Conservation (phyloP, 192 early-diverging fungal species). For the Neocallimastix lanati region DNA sequence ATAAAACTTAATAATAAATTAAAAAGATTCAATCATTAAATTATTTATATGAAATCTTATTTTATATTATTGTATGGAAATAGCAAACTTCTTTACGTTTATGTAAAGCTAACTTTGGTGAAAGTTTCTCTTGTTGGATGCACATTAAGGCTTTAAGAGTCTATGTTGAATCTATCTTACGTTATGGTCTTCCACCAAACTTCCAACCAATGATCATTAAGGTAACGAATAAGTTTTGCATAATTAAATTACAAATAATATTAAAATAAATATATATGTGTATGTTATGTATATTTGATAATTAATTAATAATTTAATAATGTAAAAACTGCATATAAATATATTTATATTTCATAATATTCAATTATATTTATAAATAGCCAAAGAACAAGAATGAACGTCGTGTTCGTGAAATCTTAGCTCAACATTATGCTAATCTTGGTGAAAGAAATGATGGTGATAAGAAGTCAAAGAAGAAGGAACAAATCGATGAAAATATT, state of each 20-base stretch:
- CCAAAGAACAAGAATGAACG: constrained; percentile 62
- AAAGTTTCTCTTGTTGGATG: constrained; percentile 78
- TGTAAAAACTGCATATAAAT: no score
- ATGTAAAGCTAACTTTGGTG: constrained; percentile 85
- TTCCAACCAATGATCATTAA: constrained; percentile 57
- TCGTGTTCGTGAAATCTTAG: constrained; percentile 61
- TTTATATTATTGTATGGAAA: no score
- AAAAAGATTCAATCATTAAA: no score
- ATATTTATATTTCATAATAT: no score
- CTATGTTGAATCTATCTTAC: constrained; percentile 91
- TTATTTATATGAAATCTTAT: no score
- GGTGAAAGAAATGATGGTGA: constrained; percentile 25
- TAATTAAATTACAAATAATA: no score
- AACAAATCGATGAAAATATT: constrained; percentile 69
- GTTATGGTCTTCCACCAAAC: constrained; percentile 93
- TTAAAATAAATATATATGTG: no score
- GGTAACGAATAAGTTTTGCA: no score
- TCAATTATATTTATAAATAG: no score
- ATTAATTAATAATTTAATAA: no score
- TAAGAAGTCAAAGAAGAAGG: constrained; percentile 9
- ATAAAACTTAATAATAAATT: no score
- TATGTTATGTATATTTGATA: no score
- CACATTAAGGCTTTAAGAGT: constrained; percentile 87
- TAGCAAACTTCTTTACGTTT: constrained; percentile 59
- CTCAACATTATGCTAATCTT: constrained; percentile 61